These are phyloP conservation scores for Eremothecium cymbalariae DNA, from an alignment of 1,139 yeast species.

Conservation along the genomic window DNA sequence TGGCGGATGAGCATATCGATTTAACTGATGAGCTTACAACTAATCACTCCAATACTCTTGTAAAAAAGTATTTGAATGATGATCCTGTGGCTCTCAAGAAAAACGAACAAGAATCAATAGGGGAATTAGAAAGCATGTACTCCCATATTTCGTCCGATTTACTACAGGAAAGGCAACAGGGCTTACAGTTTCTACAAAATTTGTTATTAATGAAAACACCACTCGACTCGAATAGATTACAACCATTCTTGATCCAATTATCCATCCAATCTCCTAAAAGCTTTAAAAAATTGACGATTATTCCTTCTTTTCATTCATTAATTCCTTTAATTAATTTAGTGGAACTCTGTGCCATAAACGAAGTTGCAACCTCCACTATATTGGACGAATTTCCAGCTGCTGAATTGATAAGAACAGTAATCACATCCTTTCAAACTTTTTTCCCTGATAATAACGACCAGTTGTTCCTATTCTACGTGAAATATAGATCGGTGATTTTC, in stretches of 20 bases:
- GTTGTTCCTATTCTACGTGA: slow-evolving; percentile 26
- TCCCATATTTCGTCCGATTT: slow-evolving; percentile 11
- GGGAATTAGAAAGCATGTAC: slow-evolving; percentile 12
- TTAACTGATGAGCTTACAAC: slow-evolving; percentile 25
- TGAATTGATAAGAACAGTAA: slow-evolving; percentile 6
- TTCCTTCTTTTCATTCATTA: slow-evolving; percentile 22
- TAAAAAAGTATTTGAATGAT: slow-evolving; percentile 23
- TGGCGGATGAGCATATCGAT: slow-evolving; percentile 16
- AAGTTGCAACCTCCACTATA: slow-evolving; percentile 15
- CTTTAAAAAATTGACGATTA: slow-evolving; percentile 26
- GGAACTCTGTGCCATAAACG: slow-evolving; percentile 31
- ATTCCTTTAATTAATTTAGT: slow-evolving; percentile 25
- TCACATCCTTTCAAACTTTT: slow-evolving; percentile 3
- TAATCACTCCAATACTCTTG: slow-evolving; percentile 21
- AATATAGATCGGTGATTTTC: slow-evolving; percentile 23
- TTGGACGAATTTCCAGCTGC: slow-evolving; percentile 16
- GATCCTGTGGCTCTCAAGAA: slow-evolving; percentile 7
- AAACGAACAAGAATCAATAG: slow-evolving; percentile 5
- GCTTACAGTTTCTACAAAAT: slow-evolving; percentile 15
- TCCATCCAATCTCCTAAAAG: slow-evolving; percentile 24
- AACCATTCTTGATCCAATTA: slow-evolving; percentile 15
- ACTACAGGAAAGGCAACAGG: slow-evolving; percentile 12
- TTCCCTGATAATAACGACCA: slow-evolving; percentile 4
- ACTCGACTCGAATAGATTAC: slow-evolving; percentile 11
- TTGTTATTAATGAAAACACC: slow-evolving; percentile 7